These are phyloP conservation scores for Diaporthe longicolla DNA, from an alignment of 2,329 filamentous ascomycete genomes.

Conservation along the genomic window DNA sequence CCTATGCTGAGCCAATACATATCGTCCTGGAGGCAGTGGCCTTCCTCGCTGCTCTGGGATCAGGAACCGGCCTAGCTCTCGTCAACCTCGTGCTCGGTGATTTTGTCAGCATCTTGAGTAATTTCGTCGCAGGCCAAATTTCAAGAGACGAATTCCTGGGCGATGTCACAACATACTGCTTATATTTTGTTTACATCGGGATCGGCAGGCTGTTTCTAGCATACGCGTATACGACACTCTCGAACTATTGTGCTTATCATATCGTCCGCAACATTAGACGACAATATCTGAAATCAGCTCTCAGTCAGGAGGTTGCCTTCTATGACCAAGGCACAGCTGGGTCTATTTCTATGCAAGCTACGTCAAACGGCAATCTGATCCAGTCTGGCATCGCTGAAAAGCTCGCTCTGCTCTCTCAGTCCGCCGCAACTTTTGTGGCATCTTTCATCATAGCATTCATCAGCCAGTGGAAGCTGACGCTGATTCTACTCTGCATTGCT, in stretches of 20 bases:
- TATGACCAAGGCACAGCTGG: slow-evolving; percentile 63
- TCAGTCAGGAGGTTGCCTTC: slow-evolving; percentile 68
- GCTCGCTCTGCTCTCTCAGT: slow-evolving; percentile 53
- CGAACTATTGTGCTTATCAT: slow-evolving; percentile 9
- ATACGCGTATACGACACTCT: neutral
- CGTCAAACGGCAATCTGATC: neutral
- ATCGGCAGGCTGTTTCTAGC: neutral
- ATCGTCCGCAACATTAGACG: slow-evolving; percentile 47
- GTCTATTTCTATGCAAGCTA: slow-evolving; percentile 51
- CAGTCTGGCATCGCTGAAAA: slow-evolving; percentile 18
- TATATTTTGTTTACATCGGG: slow-evolving; percentile 13
- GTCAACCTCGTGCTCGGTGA: slow-evolving; percentile 16
- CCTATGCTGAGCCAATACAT: slow-evolving; percentile 8
- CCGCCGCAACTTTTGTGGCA: slow-evolving; percentile 52
- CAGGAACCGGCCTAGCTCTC: slow-evolving; percentile 7
- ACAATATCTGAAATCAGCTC: slow-evolving; percentile 57
- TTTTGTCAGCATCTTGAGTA: slow-evolving; percentile 6
- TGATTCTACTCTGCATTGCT: slow-evolving; percentile 61
- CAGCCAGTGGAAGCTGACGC: slow-evolving; percentile 57
- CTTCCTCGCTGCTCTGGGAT: neutral
- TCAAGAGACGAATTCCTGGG: neutral
- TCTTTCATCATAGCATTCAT: slow-evolving; percentile 54
- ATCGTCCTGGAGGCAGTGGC: slow-evolving; percentile 1
- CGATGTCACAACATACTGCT: slow-evolving; percentile 11
- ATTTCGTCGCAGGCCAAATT: neutral